A percentile compares a stretch with the other conserved stretches of the same genome.
Evolutionary conservation across 2,329 filamentous ascomycete species (phyloP).

Genomic region (Pseudogymnoascus sp.): DNA sequence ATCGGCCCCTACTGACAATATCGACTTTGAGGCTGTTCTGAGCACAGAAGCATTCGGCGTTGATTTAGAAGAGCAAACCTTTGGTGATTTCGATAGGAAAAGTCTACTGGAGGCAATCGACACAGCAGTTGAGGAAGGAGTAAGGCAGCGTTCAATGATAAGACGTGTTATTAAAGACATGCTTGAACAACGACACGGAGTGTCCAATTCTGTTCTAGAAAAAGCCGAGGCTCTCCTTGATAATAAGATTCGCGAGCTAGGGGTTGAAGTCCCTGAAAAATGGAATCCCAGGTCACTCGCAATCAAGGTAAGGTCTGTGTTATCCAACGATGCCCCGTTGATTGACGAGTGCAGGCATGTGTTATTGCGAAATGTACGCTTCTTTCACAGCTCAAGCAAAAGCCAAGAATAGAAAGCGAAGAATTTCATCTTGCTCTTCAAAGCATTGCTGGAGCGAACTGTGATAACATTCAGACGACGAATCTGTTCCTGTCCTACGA

Average conservation of each 20-base stretch:
- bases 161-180: slow-evolving; percentile 1
- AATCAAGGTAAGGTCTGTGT: neutral
- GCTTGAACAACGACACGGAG: neutral
- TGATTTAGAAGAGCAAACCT: neutral
- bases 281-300: neutral
- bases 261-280: neutral
- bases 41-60: neutral
- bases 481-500: slow-evolving; percentile 15
- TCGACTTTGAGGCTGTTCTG: neutral
- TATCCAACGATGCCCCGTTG: neutral
- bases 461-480: neutral
- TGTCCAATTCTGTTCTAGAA: neutral
- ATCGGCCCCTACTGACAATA: neutral
- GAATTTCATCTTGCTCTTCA: slow-evolving; percentile 1
- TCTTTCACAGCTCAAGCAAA: neutral
- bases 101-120: neutral
- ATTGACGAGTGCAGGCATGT: neutral
- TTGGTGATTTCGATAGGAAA: neutral
- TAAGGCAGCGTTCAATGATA: neutral
- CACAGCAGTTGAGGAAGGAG: neutral
- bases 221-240: neutral
- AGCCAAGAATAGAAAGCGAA: slow-evolving; percentile 3
- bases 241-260: neutral
- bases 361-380: neutral
- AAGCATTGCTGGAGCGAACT: neutral